Conservation (phyloP, 2,329 filamentous ascomycete species). For the Ophiostoma ulmi region DNA sequence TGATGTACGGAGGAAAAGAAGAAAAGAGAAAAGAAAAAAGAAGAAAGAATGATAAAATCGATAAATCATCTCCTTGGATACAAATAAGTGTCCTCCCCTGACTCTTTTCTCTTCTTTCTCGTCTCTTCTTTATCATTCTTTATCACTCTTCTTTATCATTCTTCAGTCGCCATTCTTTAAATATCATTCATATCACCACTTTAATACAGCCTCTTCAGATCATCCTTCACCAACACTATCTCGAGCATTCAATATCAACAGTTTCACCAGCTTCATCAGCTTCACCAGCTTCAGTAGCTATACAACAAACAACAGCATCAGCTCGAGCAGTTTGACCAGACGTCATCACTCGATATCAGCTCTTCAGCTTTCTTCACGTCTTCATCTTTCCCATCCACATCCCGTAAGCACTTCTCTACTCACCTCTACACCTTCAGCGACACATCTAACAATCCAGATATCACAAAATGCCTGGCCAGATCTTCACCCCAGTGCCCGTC, state of each 20-base stretch:
- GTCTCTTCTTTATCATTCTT: background rate
- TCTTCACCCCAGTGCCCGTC: conserved; percentile 45
- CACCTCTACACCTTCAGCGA: too few species aligned
- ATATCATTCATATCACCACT: too few species aligned
- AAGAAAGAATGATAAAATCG: background rate
- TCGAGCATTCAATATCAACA: too few species aligned
- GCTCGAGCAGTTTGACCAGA: too few species aligned
- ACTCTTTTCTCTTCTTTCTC: too few species aligned
- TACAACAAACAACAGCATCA: too few species aligned
- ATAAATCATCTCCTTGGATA: background rate
- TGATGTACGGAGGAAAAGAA: too few species aligned
- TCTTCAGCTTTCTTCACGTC: background rate
- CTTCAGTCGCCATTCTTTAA: conserved; percentile 24
- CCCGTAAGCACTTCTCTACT: background rate
- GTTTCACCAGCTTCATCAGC: too few species aligned
- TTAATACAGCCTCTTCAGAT: too few species aligned
- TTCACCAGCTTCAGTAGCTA: too few species aligned
- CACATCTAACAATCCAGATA: background rate
- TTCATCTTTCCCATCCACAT: background rate
- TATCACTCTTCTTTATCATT: background rate
- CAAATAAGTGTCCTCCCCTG: background rate
- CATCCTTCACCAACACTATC: too few species aligned
- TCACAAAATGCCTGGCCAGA: conserved; percentile 40
- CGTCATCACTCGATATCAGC: too few species aligned
- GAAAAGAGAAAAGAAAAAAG: background rate